Evolutionary conservation across 2,329 filamentous ascomycete species (phyloP), one percentile per base, ranked within the genome.

Genomic region (Bipolaris gigantea): DNA sequence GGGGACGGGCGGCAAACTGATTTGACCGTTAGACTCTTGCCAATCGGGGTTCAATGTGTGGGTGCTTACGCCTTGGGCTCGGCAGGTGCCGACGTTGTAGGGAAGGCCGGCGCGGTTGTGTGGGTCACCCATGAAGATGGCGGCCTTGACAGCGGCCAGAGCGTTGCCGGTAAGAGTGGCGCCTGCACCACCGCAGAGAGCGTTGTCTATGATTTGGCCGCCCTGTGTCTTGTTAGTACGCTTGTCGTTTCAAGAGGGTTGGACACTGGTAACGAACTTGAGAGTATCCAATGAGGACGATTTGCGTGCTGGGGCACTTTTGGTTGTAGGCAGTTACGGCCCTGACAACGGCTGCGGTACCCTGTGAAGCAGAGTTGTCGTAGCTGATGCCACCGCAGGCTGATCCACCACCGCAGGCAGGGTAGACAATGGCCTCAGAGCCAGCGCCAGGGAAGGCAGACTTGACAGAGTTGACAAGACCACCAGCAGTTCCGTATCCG

Each of bases 121-220:
- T 3, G 86, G 86, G 63, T 86, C 81, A 6, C 85, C 86, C 80
- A 87, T 83, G 67, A 87, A 83, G 60, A 88, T 86, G 13, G 81
- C 83, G 0, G 83, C 86, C 71, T 85, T 86, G 61, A 88, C 81
- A 65, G 80, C 80, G 3, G 72, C 74, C 7, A 85, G 71, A 3
- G 83, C 82, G 5, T 75, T 75, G 4, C 78, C 76, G 8, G 78
- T 76, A 6, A 80, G 79, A 45, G 77, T 79, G 19, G 72, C 66
- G 46, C 82, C 70, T 8, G 52, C 79, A 25, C 83, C 84, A 13
- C 84, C 84, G 62, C 84, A 86, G 36, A 86, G 72, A 6, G 83
- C 84, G 60, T 85, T 82, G 59, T 87, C 84, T 70, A 84, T 81
- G 61, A 87, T 86, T 72, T 87, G 82, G 38, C 80, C 83, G 41